Percentiles rank a stretch among this genome's conserved stretches.
phyloP scores from a whole-genome alignment of 805 yeast species.

The Yamadazyma sp. region DNA sequence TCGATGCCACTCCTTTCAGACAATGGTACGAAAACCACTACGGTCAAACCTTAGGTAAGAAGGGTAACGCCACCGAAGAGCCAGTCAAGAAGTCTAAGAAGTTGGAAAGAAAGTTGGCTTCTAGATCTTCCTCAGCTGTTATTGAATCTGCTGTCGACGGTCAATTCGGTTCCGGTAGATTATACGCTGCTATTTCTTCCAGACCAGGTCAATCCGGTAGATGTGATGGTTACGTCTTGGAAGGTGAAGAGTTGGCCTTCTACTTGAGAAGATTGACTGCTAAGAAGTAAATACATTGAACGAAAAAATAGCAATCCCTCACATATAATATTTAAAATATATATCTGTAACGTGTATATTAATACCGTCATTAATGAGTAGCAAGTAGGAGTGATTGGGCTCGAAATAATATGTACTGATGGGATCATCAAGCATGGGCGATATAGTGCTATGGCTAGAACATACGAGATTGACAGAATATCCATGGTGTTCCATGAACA shows the following conservation, averaged over 20 bases:
- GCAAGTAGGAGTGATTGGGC: no score
- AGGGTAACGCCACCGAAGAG: constrained; percentile 45
- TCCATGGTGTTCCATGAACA: no score
- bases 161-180: constrained; percentile 98
- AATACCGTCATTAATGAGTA: no score
- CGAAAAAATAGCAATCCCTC: no score
- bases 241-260: constrained; percentile 99
- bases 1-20: constrained; percentile 99
- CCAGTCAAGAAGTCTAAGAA: constrained; percentile 67
- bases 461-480: no score
- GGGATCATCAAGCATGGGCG: no score
- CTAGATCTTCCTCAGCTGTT: constrained; percentile 83
- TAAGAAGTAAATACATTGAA: constrained; percentile 70
- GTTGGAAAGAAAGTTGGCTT: constrained; percentile 88
- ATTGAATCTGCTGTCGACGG: constrained; percentile 88
- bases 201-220: constrained; percentile 99
- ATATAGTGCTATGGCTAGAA: no score
- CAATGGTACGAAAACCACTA: constrained; percentile 99
- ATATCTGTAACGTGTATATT: constrained; percentile 14
- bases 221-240: constrained; percentile 99
- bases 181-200: constrained; percentile 97
- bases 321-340: constrained; percentile 12
- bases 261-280: constrained; percentile 99
- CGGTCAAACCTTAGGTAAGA: constrained; percentile 90
- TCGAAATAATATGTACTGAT: no score